These are phyloP conservation scores for Thozetella sp. DNA, from an alignment of 495 filamentous ascomycete genomes.

Conservation along the genomic window DNA sequence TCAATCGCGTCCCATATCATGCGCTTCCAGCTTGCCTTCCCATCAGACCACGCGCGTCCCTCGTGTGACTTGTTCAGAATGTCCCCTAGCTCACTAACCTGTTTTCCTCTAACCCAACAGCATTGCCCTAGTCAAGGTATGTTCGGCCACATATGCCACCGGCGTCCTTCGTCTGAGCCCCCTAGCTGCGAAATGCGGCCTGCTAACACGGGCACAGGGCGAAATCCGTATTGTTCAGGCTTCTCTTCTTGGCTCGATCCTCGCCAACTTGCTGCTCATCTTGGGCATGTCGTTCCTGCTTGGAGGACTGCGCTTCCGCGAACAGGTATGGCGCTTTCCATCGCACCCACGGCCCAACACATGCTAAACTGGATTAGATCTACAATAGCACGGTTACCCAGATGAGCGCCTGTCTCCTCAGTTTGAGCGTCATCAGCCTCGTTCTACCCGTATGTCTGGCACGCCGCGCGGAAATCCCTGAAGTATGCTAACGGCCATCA, in stretches of 20 bases:
- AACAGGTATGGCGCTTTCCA: slow-evolving; percentile 61
- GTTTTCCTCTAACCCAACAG: slow-evolving; percentile 35
- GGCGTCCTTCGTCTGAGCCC: neutral
- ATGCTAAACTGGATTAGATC: slow-evolving; percentile 51
- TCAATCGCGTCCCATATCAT: slow-evolving; percentile 21
- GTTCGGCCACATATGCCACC: slow-evolving; percentile 21
- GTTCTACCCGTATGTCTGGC: slow-evolving; percentile 62
- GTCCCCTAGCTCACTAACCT: slow-evolving; percentile 7
- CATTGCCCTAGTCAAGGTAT: slow-evolving; percentile 67
- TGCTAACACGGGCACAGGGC: slow-evolving; percentile 51
- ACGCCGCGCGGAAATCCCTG: neutral
- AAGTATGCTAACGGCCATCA: slow-evolving; percentile 20
- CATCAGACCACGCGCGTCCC: neutral
- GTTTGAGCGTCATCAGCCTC: slow-evolving; percentile 85
- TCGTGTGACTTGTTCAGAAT: slow-evolving; percentile 3
- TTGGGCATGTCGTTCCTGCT: slow-evolving; percentile 88
- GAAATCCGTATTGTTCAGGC: slow-evolving; percentile 91
- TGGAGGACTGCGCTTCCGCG: slow-evolving; percentile 83
- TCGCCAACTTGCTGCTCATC: slow-evolving; percentile 86
- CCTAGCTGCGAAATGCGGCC: slow-evolving; percentile 4
- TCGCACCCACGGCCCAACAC: neutral
- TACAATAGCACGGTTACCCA: slow-evolving; percentile 95
- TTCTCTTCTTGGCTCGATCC: slow-evolving; percentile 82
- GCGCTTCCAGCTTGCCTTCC: neutral
- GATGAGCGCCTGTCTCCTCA: slow-evolving; percentile 91